Percentiles rank a stretch among this genome's conserved stretches.
Evolutionary conservation across 352 stramenopile species (phyloP).

Genomic region (Phytophthora crassamura): DNA sequence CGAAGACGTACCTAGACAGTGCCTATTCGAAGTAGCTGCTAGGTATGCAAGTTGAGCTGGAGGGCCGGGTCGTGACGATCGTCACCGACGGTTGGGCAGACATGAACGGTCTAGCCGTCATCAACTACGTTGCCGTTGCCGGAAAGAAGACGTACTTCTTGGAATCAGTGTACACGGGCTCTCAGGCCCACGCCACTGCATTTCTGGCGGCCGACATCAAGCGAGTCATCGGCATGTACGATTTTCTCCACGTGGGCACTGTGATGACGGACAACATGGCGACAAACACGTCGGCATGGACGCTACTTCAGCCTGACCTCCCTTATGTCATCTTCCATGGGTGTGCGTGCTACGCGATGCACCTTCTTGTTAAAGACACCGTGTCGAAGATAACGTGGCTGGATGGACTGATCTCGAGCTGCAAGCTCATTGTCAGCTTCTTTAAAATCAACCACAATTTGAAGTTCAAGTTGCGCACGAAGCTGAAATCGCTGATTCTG

Average conservation of each 20-base stretch:
- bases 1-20: not conserved
- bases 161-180: constrained; percentile 4
- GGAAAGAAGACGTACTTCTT: not conserved
- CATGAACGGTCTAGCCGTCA: not conserved
- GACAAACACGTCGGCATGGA: too few relatives aligned
- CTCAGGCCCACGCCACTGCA: not conserved
- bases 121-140: not conserved
- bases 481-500: too few relatives aligned
- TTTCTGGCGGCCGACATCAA: not conserved
- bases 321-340: too few relatives aligned
- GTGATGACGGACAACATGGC: not conserved
- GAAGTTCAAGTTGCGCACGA: too few relatives aligned
- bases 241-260: not conserved
- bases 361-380: too few relatives aligned
- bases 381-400: too few relatives aligned
- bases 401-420: too few relatives aligned
- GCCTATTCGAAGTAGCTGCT: not conserved
- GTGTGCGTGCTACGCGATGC: too few relatives aligned
- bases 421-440: too few relatives aligned
- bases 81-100: not conserved
- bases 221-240: not conserved
- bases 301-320: too few relatives aligned
- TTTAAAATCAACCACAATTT: too few relatives aligned
- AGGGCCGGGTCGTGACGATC: not conserved
- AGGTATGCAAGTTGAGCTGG: not conserved